Evolutionary conservation across 208 protist species (phyloP).

Genomic region (Leptomonas pyrrhocoris): DNA sequence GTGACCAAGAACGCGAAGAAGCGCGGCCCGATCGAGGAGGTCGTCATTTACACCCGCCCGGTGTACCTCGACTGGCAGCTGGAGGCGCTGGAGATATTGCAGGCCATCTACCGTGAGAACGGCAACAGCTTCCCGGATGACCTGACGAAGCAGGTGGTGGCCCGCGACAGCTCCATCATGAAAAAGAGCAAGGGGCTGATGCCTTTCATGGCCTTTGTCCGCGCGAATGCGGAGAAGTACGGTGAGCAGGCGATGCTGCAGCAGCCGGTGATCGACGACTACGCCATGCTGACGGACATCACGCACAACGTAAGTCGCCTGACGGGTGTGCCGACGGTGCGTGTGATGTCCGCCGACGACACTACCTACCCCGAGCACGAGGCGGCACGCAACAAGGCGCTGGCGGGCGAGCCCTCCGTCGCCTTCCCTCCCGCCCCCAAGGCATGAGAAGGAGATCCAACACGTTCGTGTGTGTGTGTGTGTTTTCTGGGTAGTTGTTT

Average conservation of each 20-base stretch:
- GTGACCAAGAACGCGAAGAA: constrained; percentile 84
- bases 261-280: constrained; percentile 77
- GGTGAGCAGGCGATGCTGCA: constrained; percentile 69
- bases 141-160: constrained; percentile 54
- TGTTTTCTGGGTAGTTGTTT: not conserved
- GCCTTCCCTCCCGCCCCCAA: constrained; percentile 44
- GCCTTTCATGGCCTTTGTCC: constrained; percentile 89
- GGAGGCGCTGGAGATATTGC: constrained; percentile 73
- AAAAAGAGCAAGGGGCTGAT: constrained; percentile 83
- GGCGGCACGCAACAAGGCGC: constrained; percentile 70
- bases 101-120: constrained; percentile 60
- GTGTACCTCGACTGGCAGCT: constrained; percentile 79
- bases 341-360: constrained; percentile 54
- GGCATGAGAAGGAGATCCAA: constrained; percentile 21
- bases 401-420: constrained; percentile 73
- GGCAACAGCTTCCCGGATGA: constrained; percentile 64
- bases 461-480: not conserved
- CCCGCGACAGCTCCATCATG: constrained; percentile 44
- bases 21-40: constrained; percentile 59
- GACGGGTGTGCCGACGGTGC: constrained; percentile 62
- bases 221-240: constrained; percentile 82
- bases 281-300: constrained; percentile 49
- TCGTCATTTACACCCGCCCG: constrained; percentile 75
- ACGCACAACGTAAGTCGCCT: constrained; percentile 64
- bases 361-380: constrained; percentile 69